A percentile compares a stretch with the other conserved stretches of the same genome.
These are phyloP conservation scores for Ulota crispa DNA, from an alignment of 225 moss, liverwort and hornwort genomes.

Conservation along the genomic window DNA sequence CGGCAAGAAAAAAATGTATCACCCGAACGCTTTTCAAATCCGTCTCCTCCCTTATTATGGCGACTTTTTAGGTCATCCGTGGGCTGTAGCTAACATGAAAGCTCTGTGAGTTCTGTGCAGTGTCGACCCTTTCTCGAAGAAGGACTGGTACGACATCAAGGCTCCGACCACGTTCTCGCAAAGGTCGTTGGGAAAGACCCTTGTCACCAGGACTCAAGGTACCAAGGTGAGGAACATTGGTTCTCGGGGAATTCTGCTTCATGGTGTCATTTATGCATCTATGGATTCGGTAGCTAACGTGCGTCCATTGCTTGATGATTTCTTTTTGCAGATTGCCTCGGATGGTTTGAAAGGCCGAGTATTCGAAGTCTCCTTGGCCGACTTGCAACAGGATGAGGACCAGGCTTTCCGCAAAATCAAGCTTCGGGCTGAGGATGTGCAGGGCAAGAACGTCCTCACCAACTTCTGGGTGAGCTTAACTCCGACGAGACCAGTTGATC, in stretches of 20 bases:
- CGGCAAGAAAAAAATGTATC: conserved; percentile 54
- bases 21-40: background rate
- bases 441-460: conserved; percentile 82
- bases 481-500: no score
- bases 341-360: conserved; percentile 88
- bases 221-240: conserved; percentile 35
- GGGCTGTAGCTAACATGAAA: background rate
- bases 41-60: background rate
- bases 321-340: conserved; percentile 62
- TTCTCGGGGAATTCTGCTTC: no score
- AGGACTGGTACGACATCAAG: conserved; percentile 71
- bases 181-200: conserved; percentile 61
- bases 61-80: background rate
- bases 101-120: conserved; percentile 6
- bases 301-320: background rate
- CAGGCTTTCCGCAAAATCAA: conserved; percentile 90
- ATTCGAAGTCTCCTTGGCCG: conserved; percentile 85
- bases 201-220: conserved; percentile 58
- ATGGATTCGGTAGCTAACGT: background rate
- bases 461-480: conserved; percentile 66
- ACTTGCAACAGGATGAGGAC: conserved; percentile 80
- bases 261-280: background rate
- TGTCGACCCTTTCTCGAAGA: conserved; percentile 65
- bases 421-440: conserved; percentile 84
- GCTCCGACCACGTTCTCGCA: conserved; percentile 55